Conservation (phyloP, 257 asterid genomes). For the Orobanche coerulescens region DNA sequence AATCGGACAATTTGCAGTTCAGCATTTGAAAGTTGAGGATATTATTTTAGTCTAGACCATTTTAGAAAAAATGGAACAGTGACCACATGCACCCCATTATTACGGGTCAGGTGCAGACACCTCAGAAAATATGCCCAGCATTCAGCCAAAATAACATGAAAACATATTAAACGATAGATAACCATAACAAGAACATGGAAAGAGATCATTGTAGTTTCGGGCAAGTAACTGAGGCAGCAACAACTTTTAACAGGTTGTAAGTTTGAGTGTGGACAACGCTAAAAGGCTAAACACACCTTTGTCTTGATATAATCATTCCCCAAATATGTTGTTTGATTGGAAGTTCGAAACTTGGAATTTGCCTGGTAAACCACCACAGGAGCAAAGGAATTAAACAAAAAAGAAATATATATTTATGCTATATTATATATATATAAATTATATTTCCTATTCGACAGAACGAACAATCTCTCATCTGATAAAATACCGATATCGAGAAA, state of each 20-base stretch:
- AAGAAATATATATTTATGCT: not conserved
- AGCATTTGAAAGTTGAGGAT: not conserved
- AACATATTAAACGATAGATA: too few species aligned
- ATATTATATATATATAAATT: too few species aligned
- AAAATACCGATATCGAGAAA: not conserved
- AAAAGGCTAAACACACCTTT: conserved; percentile 37
- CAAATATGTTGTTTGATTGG: conserved; percentile 29
- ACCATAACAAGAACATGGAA: too few species aligned
- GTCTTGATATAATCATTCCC: conserved; percentile 31
- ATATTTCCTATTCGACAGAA: too few species aligned
- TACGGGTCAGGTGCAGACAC: not conserved
- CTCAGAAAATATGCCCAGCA: not conserved
- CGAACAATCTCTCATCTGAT: not conserved
- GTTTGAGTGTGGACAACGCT: not conserved
- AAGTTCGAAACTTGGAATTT: conserved; percentile 32
- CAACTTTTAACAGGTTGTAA: not conserved
- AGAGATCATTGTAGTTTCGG: not conserved
- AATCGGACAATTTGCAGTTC: not conserved
- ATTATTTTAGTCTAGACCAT: not conserved
- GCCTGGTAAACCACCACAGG: conserved; percentile 32
- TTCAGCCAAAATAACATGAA: too few species aligned
- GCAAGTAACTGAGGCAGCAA: conserved; percentile 6
- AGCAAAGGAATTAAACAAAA: not conserved
- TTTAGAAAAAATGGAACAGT: too few species aligned
- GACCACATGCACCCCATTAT: too few species aligned